Percentiles rank a stretch among this genome's conserved stretches.
Evolutionary conservation across 2,329 filamentous ascomycete species (phyloP).

Genomic region (Penicillium sp.): DNA sequence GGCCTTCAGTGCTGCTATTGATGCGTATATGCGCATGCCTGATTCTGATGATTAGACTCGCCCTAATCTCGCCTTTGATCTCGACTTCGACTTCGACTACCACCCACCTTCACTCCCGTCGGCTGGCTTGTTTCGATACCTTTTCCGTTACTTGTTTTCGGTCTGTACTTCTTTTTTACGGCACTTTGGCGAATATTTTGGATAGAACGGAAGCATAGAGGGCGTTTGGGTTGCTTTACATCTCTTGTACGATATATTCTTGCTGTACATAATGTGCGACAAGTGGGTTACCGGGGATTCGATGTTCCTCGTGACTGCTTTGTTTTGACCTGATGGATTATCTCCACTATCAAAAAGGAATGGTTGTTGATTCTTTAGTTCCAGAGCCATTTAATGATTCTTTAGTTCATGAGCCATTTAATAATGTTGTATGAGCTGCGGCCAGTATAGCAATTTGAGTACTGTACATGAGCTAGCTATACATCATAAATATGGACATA

Average conservation of each 20-base stretch:
- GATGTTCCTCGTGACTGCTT: not conserved
- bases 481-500: too few species aligned
- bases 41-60: constrained; percentile 31
- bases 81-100: not conserved
- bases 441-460: too few species aligned
- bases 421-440: too few species aligned
- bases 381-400: too few species aligned
- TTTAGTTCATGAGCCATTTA: too few species aligned
- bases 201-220: constrained; percentile 26
- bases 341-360: not conserved
- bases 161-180: constrained; percentile 19
- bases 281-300: not conserved
- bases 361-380: not conserved
- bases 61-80: not conserved
- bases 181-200: constrained; percentile 17
- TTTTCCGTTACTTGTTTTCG: constrained; percentile 6
- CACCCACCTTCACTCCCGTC: not conserved
- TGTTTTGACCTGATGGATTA: not conserved
- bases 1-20: constrained; percentile 87
- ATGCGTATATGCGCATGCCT: constrained; percentile 83
- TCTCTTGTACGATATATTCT: constrained; percentile 2
- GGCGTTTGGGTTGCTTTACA: constrained; percentile 23
- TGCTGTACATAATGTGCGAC: not conserved
- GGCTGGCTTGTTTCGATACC: not conserved
- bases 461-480: too few species aligned